Evolutionary conservation across 2,329 filamentous ascomycete genomes (phyloP), one percentile per base, ranked within the genome.

Genomic region (Periconia sp.): DNA sequence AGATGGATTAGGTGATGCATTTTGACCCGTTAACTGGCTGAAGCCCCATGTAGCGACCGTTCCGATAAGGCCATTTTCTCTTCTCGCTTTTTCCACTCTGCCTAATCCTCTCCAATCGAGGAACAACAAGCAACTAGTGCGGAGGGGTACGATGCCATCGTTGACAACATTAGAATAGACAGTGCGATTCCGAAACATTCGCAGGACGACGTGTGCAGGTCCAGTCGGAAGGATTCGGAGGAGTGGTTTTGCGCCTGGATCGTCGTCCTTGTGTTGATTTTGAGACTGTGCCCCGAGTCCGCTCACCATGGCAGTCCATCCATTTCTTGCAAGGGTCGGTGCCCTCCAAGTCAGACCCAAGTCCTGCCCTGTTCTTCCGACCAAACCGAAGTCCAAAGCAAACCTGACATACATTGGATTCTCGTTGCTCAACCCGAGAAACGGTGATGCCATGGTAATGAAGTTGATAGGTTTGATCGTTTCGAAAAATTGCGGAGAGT

Each of bases 391-490:
- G 66, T 99, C 94, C 3, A 99, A 77, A 0, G 94, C 94, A 68
- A 99, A 97, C 61, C 92, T 95, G 70, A 99, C 89, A 66, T 99
- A 99, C 43, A 97, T 79, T 0, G 94, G 94, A 58, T 99, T 99
- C 66, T 99, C 94, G 66, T 99, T 96, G 69, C 92, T 97, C 25
- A 97, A 75, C 0, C 92, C 92, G 1, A 97, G 74, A 54, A 96
- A 90, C 0, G 92, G 92, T 1, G 92, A 87, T 12, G 92, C 92
- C 55, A 97, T 75, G 19, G 88, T 80, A 53, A 97, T 87, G 63
- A 97, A 97, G 65, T 96, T 96, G 66, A 96, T 77, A 0, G 92
- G 92, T 52, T 84, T 82, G 58, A 96, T 95, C 4, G 84, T 75
- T 36, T 92, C 81, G 59, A 97, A 97, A 67, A 97, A 97, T 8